Conservation (phyloP, 164 flowering plant species). For the Vitis cinerea region DNA sequence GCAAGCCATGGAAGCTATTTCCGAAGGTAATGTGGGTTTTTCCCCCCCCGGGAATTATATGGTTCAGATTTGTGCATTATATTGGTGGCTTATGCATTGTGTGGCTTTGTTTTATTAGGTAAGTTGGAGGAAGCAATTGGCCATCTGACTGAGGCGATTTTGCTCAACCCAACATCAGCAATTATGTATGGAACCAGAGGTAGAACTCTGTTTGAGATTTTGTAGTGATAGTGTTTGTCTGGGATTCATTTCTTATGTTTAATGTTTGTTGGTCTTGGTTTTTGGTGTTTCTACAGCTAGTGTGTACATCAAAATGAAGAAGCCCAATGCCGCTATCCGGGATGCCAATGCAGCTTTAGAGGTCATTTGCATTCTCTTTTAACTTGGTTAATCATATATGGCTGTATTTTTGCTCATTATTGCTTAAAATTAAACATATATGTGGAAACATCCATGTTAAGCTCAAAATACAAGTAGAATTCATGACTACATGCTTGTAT, state of each 20-base stretch:
- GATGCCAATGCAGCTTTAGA: conserved; percentile 95
- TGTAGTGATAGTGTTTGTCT: background rate
- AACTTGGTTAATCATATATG: background rate
- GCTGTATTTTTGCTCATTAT: background rate
- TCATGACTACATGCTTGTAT: too few species aligned
- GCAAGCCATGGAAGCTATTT: conserved; percentile 84
- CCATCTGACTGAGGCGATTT: conserved; percentile 76
- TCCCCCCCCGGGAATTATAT: background rate
- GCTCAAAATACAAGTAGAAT: too few species aligned
- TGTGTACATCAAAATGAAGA: conserved; percentile 89
- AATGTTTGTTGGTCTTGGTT: conserved; percentile 2
- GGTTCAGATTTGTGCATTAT: background rate
- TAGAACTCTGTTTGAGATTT: conserved; percentile 17
- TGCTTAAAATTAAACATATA: too few species aligned
- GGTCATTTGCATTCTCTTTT: conserved; percentile 32
- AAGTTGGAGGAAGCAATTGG: conserved; percentile 87
- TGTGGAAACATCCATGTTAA: too few species aligned
- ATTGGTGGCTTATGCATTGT: conserved; percentile 9
- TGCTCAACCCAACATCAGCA: conserved; percentile 86
- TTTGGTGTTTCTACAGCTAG: conserved; percentile 50
- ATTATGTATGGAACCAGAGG: conserved; percentile 97
- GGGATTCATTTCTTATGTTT: background rate
- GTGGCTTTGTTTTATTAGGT: conserved; percentile 33
- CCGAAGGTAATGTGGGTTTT: conserved; percentile 58
- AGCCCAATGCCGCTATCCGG: conserved; percentile 95